These are phyloP conservation scores for Neofusicoccum umdonicola DNA, from an alignment of 2,329 filamentous ascomycete species.

Conservation along the genomic window DNA sequence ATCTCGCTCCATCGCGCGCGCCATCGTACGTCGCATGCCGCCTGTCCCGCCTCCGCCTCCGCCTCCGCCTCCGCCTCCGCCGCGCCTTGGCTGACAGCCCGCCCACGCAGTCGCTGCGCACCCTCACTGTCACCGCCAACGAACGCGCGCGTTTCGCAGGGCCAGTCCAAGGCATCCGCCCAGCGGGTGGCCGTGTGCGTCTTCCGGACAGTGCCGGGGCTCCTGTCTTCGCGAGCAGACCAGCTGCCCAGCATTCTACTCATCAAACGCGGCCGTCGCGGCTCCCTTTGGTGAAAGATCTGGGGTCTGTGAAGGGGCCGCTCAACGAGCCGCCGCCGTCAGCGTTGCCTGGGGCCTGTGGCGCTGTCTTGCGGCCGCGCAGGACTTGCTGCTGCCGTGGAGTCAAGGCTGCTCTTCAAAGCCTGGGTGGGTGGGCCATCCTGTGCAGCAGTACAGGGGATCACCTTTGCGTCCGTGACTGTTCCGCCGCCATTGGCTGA, in stretches of 20 bases:
- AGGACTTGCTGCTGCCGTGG: neutral
- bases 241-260: neutral
- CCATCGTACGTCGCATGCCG: too few species aligned
- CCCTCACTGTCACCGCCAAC: neutral
- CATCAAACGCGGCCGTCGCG: neutral
- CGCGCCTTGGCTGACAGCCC: neutral
- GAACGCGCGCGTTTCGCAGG: neutral
- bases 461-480: neutral
- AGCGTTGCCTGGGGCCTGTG: neutral
- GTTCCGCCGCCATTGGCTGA: neutral
- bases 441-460: neutral
- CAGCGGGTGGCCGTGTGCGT: neutral
- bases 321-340: neutral
- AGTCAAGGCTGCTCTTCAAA: neutral
- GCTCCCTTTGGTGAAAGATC: constrained; percentile 7
- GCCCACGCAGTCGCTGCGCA: neutral
- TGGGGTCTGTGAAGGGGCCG: constrained; percentile 7
- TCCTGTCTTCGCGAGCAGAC: neutral
- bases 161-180: neutral
- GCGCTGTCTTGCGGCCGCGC: neutral
- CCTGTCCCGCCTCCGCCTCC: too few species aligned
- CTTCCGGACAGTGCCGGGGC: neutral
- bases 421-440: neutral
- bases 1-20: too few species aligned
- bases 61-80: neutral